Conservation (phyloP, 2,329 filamentous ascomycete genomes). For the Hypocreales sp. region DNA sequence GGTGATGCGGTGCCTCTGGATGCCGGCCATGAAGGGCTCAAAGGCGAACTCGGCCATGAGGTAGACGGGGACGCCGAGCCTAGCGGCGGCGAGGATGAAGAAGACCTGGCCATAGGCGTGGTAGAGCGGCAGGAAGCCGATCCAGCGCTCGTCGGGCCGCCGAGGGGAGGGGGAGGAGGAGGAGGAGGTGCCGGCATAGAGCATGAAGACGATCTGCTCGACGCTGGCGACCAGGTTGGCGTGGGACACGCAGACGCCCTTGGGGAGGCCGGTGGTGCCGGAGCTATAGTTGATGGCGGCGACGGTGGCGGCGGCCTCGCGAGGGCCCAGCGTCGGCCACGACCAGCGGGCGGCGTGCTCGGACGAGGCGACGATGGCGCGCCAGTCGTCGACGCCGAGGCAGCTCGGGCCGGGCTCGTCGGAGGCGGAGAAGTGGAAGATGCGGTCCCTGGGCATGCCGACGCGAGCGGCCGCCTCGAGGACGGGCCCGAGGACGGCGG, state of each 20-base stretch:
- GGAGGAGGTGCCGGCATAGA: conserved; percentile 9
- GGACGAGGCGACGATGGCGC: conserved; percentile 17
- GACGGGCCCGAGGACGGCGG: conserved; percentile 24
- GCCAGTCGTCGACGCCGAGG: conserved; percentile 25
- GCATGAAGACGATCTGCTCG: conserved; percentile 13
- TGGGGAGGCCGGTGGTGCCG: conserved; percentile 31
- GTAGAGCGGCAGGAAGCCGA: conserved; percentile 27
- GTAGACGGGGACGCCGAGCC: conserved; percentile 32
- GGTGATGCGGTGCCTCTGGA: conserved; percentile 32
- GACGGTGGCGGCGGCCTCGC: no score
- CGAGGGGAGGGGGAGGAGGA: conserved; percentile 13
- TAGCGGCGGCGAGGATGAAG: conserved; percentile 25
- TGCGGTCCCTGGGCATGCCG: conserved; percentile 21
- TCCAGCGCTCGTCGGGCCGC: no score
- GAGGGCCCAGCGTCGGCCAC: conserved; percentile 22
- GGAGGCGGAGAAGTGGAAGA: conserved; percentile 35
- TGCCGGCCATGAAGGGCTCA: conserved; percentile 35
- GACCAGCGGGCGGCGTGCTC: conserved; percentile 18
- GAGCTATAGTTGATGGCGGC: conserved; percentile 30
- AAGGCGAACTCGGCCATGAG: conserved; percentile 50
- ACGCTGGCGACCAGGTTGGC: conserved; percentile 23
- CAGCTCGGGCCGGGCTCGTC: conserved; percentile 14
- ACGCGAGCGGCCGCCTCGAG: conserved; percentile 25
- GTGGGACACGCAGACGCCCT: conserved; percentile 30
- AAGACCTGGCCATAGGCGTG: conserved; percentile 29